Conservation (phyloP, 441 rosid genomes). For the Gossypium davidsonii region DNA sequence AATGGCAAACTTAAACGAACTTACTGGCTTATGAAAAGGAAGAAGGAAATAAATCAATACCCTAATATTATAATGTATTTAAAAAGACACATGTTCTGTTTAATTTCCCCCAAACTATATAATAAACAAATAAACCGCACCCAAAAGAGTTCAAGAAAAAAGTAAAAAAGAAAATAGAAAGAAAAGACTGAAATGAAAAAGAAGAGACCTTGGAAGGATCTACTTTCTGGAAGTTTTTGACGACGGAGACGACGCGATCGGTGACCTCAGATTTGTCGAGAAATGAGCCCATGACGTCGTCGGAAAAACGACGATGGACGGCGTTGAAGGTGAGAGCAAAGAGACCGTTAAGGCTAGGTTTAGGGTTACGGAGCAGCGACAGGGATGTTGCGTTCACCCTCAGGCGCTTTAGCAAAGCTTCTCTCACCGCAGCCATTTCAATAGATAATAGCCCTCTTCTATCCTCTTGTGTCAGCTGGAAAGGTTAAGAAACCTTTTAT, state of each 20-base stretch:
- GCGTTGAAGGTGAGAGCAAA: slow-evolving; percentile 36
- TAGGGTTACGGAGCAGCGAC: slow-evolving; percentile 25
- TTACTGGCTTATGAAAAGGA: neutral
- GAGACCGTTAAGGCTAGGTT: slow-evolving; percentile 11
- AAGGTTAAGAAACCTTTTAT: neutral
- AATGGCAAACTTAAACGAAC: too few species aligned
- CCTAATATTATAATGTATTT: neutral
- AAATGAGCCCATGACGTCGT: slow-evolving; percentile 79
- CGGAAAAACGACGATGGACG: slow-evolving; percentile 57
- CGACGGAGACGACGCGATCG: slow-evolving; percentile 77
- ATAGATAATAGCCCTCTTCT: neutral
- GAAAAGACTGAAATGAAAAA: neutral
- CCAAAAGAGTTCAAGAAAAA: neutral
- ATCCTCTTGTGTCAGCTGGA: neutral
- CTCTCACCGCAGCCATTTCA: slow-evolving; percentile 75
- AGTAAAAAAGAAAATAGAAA: neutral
- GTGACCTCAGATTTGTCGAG: slow-evolving; percentile 93
- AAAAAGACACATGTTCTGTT: neutral
- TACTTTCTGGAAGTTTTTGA: slow-evolving; percentile 80
- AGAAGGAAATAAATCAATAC: neutral
- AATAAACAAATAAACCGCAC: neutral
- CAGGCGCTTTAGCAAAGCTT: slow-evolving; percentile 55
- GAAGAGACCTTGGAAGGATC: slow-evolving; percentile 73
- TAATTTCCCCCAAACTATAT: neutral
- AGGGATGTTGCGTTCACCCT: slow-evolving; percentile 44